Base-by-base conservation (phyloP, 768 basidiomycete genomes). In the Phaeotremella fagi region DNA sequence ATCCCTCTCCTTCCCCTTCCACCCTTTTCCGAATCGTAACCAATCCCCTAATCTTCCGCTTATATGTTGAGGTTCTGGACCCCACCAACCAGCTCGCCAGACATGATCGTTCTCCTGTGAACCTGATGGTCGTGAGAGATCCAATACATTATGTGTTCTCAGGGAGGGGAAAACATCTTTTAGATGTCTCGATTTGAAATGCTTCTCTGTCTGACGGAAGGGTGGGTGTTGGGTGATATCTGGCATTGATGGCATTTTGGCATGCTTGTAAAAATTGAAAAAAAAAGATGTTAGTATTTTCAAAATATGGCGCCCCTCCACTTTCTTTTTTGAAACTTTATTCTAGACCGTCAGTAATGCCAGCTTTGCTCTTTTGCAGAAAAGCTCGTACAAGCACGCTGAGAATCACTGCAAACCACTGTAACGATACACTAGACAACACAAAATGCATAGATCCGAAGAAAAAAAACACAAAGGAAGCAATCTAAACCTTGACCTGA, bases 71-170 rank as follows among this genome's bases (percentile, higher is more conserved):
- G 63, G 38, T 41, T 18, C 12, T 12, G 38, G 52, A 12, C 37
- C 28, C 61, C 69, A 70, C 72, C 72, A 73, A 15, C 70, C 68
- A 14, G 68, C 65, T 37, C 16, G 25, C 59, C 59, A 67, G 1
- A 73, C 60, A 24, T 48, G 54, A 29, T 73, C 70, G 31, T 66
- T 63, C 23, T 64, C 64, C 28, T 54, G 48, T 22, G 25, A 14
- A 1, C 45, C 50, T 9, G 38, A 22, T 3, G 68, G 66, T 25
- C 70, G 51, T 11, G 64, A 66, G 1, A 70, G 59, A 41, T 73
- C 70, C 11, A 73, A 16, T 14, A 71, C 64, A 11, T 44, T 45
- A 25, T 54, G 57, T 24, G 27, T 52, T 14, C 43, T 43, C 1
- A 59, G 53, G 23, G 57, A 62, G 9, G 68, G 59, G 2, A 28